Evolutionary conservation across 2,329 filamentous ascomycete species (phyloP).

Genomic region (Penicillium sp.): DNA sequence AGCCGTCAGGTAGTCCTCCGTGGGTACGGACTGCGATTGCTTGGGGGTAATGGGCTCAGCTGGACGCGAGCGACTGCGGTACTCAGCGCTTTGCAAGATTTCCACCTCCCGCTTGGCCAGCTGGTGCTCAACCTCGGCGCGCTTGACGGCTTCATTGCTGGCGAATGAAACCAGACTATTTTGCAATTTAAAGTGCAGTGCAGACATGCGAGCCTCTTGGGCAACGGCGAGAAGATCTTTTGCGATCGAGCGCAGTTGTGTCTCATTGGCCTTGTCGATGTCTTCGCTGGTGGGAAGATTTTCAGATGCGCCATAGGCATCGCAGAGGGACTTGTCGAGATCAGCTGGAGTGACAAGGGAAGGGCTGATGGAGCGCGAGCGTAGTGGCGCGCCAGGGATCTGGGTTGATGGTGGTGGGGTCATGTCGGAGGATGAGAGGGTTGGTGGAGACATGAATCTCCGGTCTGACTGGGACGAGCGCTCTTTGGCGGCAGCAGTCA

Average conservation of each 20-base stretch:
- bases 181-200: conserved; percentile 85
- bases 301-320: conserved; percentile 40
- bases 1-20: conserved; percentile 54
- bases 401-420: conserved; percentile 61
- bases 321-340: conserved; percentile 39
- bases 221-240: conserved; percentile 50
- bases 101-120: conserved; percentile 87
- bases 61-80: conserved; percentile 57
- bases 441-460: conserved; percentile 39
- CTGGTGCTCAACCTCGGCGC: conserved; percentile 83
- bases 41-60: conserved; percentile 38
- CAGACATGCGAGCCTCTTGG: conserved; percentile 70
- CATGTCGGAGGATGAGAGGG: conserved; percentile 48
- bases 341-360: conserved; percentile 46
- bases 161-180: conserved; percentile 78
- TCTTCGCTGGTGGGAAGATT: conserved; percentile 47
- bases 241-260: conserved; percentile 51
- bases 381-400: conserved; percentile 40
- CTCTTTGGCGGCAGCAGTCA: conserved; percentile 26
- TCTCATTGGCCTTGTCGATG: conserved; percentile 47
- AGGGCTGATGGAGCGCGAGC: conserved; percentile 28
- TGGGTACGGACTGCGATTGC: conserved; percentile 36
- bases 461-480: conserved; percentile 33
- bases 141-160: conserved; percentile 75
- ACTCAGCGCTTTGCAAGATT: conserved; percentile 68